Evolutionary conservation across 2,329 filamentous ascomycete species (phyloP), one percentile per base, ranked within the genome.

Genomic region (Zarea fungicola): DNA sequence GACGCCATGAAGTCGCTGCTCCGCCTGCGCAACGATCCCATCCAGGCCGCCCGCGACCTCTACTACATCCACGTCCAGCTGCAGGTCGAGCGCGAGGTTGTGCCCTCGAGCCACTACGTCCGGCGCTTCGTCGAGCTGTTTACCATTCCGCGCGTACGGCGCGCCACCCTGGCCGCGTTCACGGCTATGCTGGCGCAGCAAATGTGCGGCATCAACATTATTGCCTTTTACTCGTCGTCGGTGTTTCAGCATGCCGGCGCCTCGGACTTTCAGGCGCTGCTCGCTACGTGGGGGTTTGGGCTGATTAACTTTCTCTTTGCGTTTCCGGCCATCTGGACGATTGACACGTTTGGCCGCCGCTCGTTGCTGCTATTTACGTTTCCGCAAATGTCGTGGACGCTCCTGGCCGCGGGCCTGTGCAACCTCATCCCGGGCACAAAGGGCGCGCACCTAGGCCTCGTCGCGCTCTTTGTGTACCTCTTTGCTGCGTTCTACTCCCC

Each of bases 151-250:
- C 78, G 85, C 40, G 72, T 87, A 10, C 78, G 84, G 13, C 77
- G 84, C 34, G 89, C 89, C 3, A 91, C 83, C 4, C 74, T 87
- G 25, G 89, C 88, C 6, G 85, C 87, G 1, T 87, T 83, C 55
- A 81, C 82, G 1, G 87, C 92, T 56, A 95, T 95, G 89, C 82
- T 87, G 58, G 82, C 81, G 0, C 84, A 87, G 64, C 83, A 87
- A 63, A 83, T 86, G 77, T 85, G 82, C 57, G 77, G 67, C 44
- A 77, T 86, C 64, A 87, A 88, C 61, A 85, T 89, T 49, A 85
- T 89, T 48, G 83, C 85, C 1, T 89, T 89, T 64, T 89, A 90
- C 65, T 85, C 80, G 1, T 83, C 81, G 0, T 83, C 81, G 5
- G 71, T 83, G 14, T 83, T 83, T 58, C 57, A 64, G 26, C 63